Evolutionary conservation across 1,284 basidiomycete genomes (phyloP).

Genomic region (Tausonia pullulans): DNA sequence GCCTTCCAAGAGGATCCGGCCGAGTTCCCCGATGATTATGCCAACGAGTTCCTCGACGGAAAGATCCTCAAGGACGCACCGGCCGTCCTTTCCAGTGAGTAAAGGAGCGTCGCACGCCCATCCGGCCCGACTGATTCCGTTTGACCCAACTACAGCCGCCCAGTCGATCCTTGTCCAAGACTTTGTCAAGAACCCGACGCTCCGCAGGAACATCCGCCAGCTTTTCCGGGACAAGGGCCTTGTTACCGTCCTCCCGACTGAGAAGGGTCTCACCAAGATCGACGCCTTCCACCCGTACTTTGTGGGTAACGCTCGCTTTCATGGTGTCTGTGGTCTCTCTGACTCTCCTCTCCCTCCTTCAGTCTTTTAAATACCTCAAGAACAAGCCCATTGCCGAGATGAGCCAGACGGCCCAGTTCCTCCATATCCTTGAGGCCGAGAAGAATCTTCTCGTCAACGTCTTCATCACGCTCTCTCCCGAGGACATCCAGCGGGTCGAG

Average conservation of each 20-base stretch:
- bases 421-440: slow-evolving; percentile 87
- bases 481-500: slow-evolving; percentile 53
- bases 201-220: slow-evolving; percentile 68
- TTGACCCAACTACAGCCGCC: slow-evolving; percentile 32
- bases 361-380: slow-evolving; percentile 93
- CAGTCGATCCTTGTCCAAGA: slow-evolving; percentile 81
- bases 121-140: background rate
- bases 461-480: slow-evolving; percentile 55
- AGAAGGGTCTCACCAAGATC: slow-evolving; percentile 80
- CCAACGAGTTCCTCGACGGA: slow-evolving; percentile 30
- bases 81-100: slow-evolving; percentile 28
- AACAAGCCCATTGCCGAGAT: slow-evolving; percentile 70
- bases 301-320: slow-evolving; percentile 42
- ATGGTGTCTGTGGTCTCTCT: background rate
- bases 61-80: slow-evolving; percentile 24
- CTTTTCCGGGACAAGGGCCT: slow-evolving; percentile 65
- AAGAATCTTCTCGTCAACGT: slow-evolving; percentile 73
- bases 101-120: background rate
- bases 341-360: slow-evolving; percentile 4
- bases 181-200: slow-evolving; percentile 81
- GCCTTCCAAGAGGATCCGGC: slow-evolving; percentile 38
- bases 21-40: slow-evolving; percentile 26
- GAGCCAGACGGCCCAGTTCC: slow-evolving; percentile 62
- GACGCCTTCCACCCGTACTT: slow-evolving; percentile 81
- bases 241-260: slow-evolving; percentile 79